A percentile compares a stretch with the other conserved stretches of the same genome.
phyloP scores from a whole-genome alignment of 768 basidiomycete genomes.

The Pleurotus giganteus region DNA sequence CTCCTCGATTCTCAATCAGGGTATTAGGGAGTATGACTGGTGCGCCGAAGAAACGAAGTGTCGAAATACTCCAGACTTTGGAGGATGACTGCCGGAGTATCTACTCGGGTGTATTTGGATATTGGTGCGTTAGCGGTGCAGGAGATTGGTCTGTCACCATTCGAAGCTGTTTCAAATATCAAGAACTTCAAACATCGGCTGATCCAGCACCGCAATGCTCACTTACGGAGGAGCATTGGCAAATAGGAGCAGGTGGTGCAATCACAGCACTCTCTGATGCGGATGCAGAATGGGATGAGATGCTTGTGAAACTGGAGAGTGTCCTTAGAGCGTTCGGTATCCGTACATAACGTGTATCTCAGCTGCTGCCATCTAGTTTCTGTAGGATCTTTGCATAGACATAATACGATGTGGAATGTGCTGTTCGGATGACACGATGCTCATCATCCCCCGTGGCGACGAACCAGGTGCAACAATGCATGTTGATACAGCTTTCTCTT shows the following conservation, averaged over 20 bases:
- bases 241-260: conserved; percentile 91
- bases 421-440: too few relatives aligned
- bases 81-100: conserved; percentile 72
- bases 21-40: conserved; percentile 91
- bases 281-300: conserved; percentile 92
- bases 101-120: conserved; percentile 94
- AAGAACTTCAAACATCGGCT: not conserved
- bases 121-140: conserved; percentile 84
- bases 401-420: too few relatives aligned
- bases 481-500: too few relatives aligned
- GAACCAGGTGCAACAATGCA: too few relatives aligned
- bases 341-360: not conserved
- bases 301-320: conserved; percentile 81
- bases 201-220: not conserved
- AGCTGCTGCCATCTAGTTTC: not conserved
- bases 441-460: too few relatives aligned
- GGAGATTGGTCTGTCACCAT: conserved; percentile 96
- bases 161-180: conserved; percentile 82
- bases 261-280: conserved; percentile 91
- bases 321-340: conserved; percentile 64
- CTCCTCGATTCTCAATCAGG: not conserved
- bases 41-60: conserved; percentile 91
- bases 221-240: conserved; percentile 54
- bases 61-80: conserved; percentile 81
- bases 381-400: not conserved